These are phyloP conservation scores for Daphne laureola DNA, from an alignment of 441 rosid genomes.

Conservation along the genomic window DNA sequence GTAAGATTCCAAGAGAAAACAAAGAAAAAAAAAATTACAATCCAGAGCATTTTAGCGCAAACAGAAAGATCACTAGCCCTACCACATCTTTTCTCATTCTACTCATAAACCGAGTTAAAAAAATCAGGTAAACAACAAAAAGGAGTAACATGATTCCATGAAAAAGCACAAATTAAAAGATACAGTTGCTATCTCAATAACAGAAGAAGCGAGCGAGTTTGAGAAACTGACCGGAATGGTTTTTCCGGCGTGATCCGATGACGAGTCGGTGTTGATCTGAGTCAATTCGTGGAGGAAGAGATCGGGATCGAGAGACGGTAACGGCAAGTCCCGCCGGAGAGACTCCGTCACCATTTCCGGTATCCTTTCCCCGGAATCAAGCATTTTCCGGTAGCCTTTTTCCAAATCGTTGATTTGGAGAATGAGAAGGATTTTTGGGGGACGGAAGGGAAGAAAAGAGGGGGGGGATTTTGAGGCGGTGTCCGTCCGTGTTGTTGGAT, in stretches of 20 bases:
- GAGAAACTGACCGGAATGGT: constrained; percentile 26
- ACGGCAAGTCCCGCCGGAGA: constrained; percentile 13
- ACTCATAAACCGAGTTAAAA: too few relatives aligned
- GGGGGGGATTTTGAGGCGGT: not conserved
- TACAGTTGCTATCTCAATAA: too few relatives aligned
- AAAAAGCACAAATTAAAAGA: too few relatives aligned
- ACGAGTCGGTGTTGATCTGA: constrained; percentile 28
- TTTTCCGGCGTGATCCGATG: constrained; percentile 12
- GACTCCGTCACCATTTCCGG: constrained; percentile 14
- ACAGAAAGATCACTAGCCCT: too few relatives aligned
- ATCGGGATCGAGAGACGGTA: constrained; percentile 26
- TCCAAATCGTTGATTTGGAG: constrained; percentile 2
- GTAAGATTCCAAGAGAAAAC: too few relatives aligned
- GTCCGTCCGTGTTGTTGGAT: too few relatives aligned
- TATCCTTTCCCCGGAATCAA: not conserved
- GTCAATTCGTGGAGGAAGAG: constrained; percentile 9
- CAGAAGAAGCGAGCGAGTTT: too few relatives aligned
- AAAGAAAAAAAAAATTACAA: too few relatives aligned
- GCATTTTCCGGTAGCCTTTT: constrained; percentile 1
- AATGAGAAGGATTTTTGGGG: constrained; percentile 10
- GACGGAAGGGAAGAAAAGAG: not conserved
- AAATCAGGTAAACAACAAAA: too few relatives aligned
- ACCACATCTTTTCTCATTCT: too few relatives aligned
- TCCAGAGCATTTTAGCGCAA: too few relatives aligned
- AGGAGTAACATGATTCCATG: too few relatives aligned